Evolutionary conservation across 305 asterid species (phyloP).

Genomic region (Ajuga reptans): DNA sequence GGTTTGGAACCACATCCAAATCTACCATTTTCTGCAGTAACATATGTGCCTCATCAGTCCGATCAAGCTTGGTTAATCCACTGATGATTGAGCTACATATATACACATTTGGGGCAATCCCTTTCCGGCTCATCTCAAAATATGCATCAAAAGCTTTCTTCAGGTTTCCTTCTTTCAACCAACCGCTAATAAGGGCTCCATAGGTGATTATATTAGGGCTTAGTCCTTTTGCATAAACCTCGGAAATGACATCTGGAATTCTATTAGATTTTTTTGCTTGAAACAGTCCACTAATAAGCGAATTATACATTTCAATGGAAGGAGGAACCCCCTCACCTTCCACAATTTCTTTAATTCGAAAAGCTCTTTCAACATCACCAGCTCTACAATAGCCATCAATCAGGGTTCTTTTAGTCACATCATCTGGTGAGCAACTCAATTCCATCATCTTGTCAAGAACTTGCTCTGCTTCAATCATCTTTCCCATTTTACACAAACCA

Average conservation of each 20-base stretch:
- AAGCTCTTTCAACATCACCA: conserved; percentile 55
- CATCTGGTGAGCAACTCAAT: conserved; percentile 61
- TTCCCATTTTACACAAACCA: conserved; percentile 74
- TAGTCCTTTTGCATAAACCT: conserved; percentile 46
- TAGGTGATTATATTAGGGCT: conserved; percentile 55
- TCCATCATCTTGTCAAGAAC: conserved; percentile 57
- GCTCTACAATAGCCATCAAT: conserved; percentile 67
- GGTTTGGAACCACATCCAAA: conserved; percentile 39
- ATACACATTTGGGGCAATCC: conserved; percentile 54
- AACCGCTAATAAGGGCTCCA: conserved; percentile 76
- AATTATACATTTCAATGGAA: conserved; percentile 71
- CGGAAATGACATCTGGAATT: conserved; percentile 42
- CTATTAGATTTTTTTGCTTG: conserved; percentile 42
- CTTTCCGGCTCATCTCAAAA: conserved; percentile 66
- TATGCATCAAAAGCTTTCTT: conserved; percentile 65
- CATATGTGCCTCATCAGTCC: conserved; percentile 49
- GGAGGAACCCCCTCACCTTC: conserved; percentile 44
- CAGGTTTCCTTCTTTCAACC: conserved; percentile 61
- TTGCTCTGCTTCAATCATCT: conserved; percentile 62
- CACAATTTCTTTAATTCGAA: conserved; percentile 43
- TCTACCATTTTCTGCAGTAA: conserved; percentile 56
- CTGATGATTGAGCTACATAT: conserved; percentile 61
- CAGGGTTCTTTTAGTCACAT: conserved; percentile 55
- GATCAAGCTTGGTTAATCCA: conserved; percentile 65
- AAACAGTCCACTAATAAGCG: conserved; percentile 62